A percentile compares a stretch with the other conserved stretches of the same genome.
Evolutionary conservation across 306 rosid genomes (phyloP).

Genomic region (Rosa chinensis): DNA sequence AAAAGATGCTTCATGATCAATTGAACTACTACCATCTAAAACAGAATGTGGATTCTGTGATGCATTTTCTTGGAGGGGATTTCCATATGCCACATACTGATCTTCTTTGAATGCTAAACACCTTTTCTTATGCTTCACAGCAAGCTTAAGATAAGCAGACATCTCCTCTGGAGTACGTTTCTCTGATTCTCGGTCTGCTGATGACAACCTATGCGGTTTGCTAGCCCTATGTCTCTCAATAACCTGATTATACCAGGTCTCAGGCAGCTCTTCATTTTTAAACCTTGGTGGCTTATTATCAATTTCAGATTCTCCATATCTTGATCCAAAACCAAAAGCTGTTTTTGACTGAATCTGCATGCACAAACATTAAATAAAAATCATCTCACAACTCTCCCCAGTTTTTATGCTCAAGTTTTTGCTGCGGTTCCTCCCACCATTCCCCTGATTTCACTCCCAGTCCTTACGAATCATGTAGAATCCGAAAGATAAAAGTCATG

Average conservation of each 20-base stretch:
- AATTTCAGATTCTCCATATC: constrained; percentile 64
- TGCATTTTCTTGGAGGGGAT: constrained; percentile 39
- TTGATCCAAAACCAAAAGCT: constrained; percentile 44
- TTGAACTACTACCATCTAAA: constrained; percentile 43
- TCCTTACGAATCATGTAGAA: not conserved
- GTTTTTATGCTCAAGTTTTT: too few species aligned
- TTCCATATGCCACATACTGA: constrained; percentile 42
- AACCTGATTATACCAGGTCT: constrained; percentile 80
- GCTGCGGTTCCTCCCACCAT: not conserved
- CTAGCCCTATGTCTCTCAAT: constrained; percentile 57
- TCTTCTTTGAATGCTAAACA: constrained; percentile 64
- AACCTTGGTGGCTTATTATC: constrained; percentile 48
- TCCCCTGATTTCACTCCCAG: not conserved
- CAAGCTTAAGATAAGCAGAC: constrained; percentile 52
- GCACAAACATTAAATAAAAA: not conserved
- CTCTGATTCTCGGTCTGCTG: constrained; percentile 51
- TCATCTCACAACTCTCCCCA: not conserved
- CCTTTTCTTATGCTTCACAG: constrained; percentile 62
- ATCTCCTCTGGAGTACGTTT: constrained; percentile 76
- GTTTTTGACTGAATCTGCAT: constrained; percentile 70
- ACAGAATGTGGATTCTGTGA: constrained; percentile 44
- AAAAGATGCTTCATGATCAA: constrained; percentile 40
- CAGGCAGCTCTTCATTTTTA: constrained; percentile 65
- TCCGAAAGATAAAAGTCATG: not conserved
- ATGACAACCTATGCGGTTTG: constrained; percentile 49